Percentiles rank a stretch among this genome's conserved stretches.
Conservation (phyloP, 2,329 filamentous ascomycete genomes). For the Coniochaeta sp. region DNA sequence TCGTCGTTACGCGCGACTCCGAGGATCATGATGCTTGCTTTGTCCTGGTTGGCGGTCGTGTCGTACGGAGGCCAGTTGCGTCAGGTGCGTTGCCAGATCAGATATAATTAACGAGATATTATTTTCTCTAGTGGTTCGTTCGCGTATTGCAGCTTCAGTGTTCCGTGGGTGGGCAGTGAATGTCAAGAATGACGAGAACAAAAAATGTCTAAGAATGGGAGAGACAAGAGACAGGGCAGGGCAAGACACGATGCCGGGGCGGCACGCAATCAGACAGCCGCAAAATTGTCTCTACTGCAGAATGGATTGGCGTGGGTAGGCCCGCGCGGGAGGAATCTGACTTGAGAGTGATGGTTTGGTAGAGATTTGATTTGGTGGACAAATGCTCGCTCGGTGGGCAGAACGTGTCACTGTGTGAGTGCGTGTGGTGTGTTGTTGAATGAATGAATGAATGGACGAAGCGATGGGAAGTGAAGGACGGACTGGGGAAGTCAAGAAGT, state of each 20-base stretch:
- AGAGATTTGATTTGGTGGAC: not conserved
- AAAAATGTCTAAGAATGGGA: not conserved
- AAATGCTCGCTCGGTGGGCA: not conserved
- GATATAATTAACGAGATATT: not conserved
- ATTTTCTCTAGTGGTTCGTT: not conserved
- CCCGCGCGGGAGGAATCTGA: not conserved
- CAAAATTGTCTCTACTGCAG: not conserved
- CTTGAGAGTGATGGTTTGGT: not conserved
- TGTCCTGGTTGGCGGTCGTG: not conserved
- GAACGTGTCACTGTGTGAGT: not conserved
- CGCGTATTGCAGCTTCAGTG: not conserved
- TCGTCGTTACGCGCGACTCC: not conserved
- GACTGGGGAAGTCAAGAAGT: not conserved
- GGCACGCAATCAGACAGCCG: not conserved
- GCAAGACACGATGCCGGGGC: not conserved
- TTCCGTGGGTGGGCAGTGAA: not conserved
- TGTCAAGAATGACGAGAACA: not conserved
- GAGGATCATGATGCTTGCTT: conserved; percentile 1
- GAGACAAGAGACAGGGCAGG: not conserved
- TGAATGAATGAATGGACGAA: not conserved
- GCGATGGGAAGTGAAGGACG: not conserved
- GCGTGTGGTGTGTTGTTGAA: not conserved
- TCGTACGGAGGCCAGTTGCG: not conserved
- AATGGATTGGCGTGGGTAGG: not conserved
- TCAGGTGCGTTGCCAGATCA: not conserved